Conservation (phyloP, 202 grass and related monocot species). For the Carex arenaria region DNA sequence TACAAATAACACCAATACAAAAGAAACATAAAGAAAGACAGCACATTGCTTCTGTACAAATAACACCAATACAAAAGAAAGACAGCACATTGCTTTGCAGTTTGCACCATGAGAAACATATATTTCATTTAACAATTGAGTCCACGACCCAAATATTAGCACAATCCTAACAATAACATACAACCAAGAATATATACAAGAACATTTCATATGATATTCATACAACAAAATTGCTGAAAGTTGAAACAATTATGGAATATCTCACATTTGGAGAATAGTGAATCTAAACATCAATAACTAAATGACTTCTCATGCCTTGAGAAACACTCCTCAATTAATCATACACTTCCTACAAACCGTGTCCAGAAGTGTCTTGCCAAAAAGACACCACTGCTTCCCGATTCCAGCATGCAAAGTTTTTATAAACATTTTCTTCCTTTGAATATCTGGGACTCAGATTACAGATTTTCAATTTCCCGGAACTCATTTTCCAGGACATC, state of each 20-base stretch:
- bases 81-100: not conserved
- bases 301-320: slow-evolving; percentile 3
- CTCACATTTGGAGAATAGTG: not conserved
- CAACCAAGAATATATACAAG: not conserved
- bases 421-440: not conserved
- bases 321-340: slow-evolving; percentile 5
- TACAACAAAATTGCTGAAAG: not conserved
- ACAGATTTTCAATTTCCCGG: not conserved
- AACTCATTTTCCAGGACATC: not conserved
- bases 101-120: not conserved
- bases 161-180: not conserved
- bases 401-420: slow-evolving; percentile 3
- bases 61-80: not conserved
- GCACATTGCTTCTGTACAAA: not conserved
- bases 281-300: not conserved
- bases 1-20: not conserved
- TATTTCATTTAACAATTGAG: not conserved
- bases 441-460: not conserved
- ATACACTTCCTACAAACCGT: not conserved
- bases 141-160: not conserved
- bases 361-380: not conserved
- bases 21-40: not conserved
- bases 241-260: not conserved
- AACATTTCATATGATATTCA: not conserved
- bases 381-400: not conserved